Evolutionary conservation across 495 filamentous ascomycete genomes (phyloP).

Genomic region (Neurospora sp.): DNA sequence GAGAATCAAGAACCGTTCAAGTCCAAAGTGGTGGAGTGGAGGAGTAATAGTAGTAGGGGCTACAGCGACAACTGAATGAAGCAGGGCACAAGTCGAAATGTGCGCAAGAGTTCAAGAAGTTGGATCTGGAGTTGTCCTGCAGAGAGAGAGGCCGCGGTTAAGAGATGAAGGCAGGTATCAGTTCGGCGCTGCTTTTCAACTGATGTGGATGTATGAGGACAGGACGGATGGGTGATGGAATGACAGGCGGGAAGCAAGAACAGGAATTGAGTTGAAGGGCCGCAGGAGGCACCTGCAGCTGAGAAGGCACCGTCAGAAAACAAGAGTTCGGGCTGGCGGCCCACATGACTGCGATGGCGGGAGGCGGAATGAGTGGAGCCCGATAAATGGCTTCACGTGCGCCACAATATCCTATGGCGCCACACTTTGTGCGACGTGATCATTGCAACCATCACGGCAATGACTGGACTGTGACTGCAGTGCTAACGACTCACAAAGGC

Average conservation of each 20-base stretch:
- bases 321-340: not conserved
- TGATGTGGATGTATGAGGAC: not conserved
- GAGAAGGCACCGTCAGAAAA: not conserved
- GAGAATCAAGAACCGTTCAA: not conserved
- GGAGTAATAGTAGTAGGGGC: not conserved
- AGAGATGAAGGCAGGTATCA: not conserved
- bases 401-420: not conserved
- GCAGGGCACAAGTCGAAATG: constrained; percentile 4
- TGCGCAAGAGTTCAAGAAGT: not conserved
- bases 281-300: not conserved
- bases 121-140: not conserved
- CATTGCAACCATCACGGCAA: not conserved
- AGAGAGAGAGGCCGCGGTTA: not conserved
- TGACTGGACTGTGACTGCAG: not conserved
- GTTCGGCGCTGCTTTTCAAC: not conserved
- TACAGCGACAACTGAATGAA: constrained; percentile 1
- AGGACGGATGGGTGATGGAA: not conserved
- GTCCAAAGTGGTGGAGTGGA: not conserved
- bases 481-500: not conserved
- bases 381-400: not conserved
- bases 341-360: not conserved
- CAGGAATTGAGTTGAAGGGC: not conserved
- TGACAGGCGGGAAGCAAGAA: not conserved
- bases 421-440: not conserved
- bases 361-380: not conserved